A percentile compares a stretch with the other conserved stretches of the same genome.
Evolutionary conservation across 768 basidiomycete species (phyloP).

Genomic region (Tricholomella constricta): DNA sequence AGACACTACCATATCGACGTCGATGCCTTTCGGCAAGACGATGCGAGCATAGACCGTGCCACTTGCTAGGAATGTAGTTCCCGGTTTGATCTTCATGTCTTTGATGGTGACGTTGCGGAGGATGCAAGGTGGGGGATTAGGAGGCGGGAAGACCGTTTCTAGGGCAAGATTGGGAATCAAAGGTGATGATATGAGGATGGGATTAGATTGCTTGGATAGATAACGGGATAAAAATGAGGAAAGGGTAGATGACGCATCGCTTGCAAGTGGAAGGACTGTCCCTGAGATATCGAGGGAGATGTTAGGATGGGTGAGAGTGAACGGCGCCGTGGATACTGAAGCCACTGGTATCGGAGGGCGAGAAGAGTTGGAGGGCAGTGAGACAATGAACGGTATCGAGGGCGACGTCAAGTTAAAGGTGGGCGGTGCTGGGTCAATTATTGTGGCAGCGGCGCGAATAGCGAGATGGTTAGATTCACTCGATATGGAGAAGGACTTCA

Average conservation of each 20-base stretch:
- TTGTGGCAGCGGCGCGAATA: constrained; percentile 55
- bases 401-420: constrained; percentile 53
- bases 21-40: constrained; percentile 70
- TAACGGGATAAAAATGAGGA: constrained; percentile 68
- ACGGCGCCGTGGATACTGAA: constrained; percentile 54
- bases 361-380: constrained; percentile 38
- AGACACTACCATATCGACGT: constrained; percentile 62
- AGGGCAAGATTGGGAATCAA: constrained; percentile 51
- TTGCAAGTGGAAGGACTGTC: constrained; percentile 52
- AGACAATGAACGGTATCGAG: constrained; percentile 62
- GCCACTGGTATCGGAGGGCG: constrained; percentile 47
- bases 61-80: constrained; percentile 59
- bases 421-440: constrained; percentile 58
- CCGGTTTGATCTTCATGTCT: constrained; percentile 72
- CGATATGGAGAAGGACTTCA: constrained; percentile 54
- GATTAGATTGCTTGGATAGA: constrained; percentile 56
- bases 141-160: constrained; percentile 63
- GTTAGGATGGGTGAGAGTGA: constrained; percentile 68
- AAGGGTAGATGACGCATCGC: constrained; percentile 41
- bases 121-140: constrained; percentile 61
- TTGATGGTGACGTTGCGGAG: constrained; percentile 73
- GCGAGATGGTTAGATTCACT: constrained; percentile 34
- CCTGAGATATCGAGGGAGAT: constrained; percentile 61
- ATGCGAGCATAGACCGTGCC: constrained; percentile 67
- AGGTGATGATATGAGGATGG: constrained; percentile 58